Evolutionary conservation across 176 grass and related monocot species (phyloP).

Genomic region (Puccinellia tenuiflora): DNA sequence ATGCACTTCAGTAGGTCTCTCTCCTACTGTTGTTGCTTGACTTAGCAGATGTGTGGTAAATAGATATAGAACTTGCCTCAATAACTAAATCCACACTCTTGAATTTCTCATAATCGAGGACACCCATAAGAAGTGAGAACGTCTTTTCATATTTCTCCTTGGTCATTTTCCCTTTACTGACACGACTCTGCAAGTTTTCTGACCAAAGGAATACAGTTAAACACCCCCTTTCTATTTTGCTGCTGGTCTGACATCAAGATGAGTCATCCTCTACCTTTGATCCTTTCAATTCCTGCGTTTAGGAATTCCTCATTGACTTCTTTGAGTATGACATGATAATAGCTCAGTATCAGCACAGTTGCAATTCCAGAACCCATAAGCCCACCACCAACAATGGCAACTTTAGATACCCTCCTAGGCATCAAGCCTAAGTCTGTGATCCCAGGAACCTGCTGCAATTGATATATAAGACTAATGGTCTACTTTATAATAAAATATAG

Average conservation of each 20-base stretch:
- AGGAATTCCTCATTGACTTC: slow-evolving; percentile 75
- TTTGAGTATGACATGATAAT: slow-evolving; percentile 84
- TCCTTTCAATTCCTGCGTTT: slow-evolving; percentile 57
- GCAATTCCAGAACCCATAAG: slow-evolving; percentile 93
- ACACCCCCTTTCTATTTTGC: background rate
- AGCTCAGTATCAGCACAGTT: slow-evolving; percentile 69
- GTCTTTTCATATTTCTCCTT: slow-evolving; percentile 58
- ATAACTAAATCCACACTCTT: slow-evolving; percentile 76
- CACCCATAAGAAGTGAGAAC: slow-evolving; percentile 70
- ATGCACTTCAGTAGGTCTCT: background rate
- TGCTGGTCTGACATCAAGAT: background rate
- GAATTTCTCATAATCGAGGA: slow-evolving; percentile 75
- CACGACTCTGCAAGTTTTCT: slow-evolving; percentile 77
- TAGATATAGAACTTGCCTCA: slow-evolving; percentile 48
- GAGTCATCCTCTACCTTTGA: slow-evolving; percentile 49
- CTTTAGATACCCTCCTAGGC: slow-evolving; percentile 64
- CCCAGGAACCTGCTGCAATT: slow-evolving; percentile 61
- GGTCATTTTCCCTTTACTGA: slow-evolving; percentile 83
- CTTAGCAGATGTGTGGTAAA: background rate
- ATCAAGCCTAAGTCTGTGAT: slow-evolving; percentile 64
- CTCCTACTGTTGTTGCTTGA: background rate
- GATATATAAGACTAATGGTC: background rate
- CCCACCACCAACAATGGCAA: slow-evolving; percentile 75
- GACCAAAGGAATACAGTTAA: slow-evolving; percentile 22
- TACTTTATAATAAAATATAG: background rate